Evolutionary conservation across 768 basidiomycete species (phyloP).

Genomic region (Gymnopilus junonius): DNA sequence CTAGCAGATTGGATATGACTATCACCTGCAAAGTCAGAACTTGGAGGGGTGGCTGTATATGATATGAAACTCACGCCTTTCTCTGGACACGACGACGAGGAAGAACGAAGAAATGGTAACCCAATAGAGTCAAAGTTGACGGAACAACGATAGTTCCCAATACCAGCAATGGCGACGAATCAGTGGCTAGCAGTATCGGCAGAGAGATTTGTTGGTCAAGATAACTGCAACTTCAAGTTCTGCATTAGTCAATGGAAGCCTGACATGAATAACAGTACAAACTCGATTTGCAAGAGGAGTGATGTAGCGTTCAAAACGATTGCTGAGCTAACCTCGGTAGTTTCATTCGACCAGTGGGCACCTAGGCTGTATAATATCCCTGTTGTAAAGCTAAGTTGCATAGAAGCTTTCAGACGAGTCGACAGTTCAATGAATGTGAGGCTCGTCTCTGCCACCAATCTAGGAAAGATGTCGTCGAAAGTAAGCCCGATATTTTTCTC

Average conservation of each 20-base stretch:
- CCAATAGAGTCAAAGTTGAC: slow-evolving; percentile 52
- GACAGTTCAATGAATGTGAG: slow-evolving; percentile 60
- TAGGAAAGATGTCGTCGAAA: slow-evolving; percentile 51
- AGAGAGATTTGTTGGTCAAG: slow-evolving; percentile 60
- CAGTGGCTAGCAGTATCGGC: slow-evolving; percentile 60
- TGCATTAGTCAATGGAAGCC: slow-evolving; percentile 15
- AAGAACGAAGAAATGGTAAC: slow-evolving; percentile 61
- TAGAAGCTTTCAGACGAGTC: slow-evolving; percentile 49
- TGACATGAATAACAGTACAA: slow-evolving; percentile 29
- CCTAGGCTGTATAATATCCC: slow-evolving; percentile 46
- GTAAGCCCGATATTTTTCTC: slow-evolving; percentile 54
- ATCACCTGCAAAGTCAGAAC: not conserved
- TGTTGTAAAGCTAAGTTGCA: slow-evolving; percentile 52
- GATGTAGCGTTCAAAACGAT: slow-evolving; percentile 50
- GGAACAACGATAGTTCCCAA: slow-evolving; percentile 59
- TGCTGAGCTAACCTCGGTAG: slow-evolving; percentile 45
- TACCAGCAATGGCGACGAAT: slow-evolving; percentile 49
- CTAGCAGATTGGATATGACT: slow-evolving; percentile 74
- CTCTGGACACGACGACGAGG: slow-evolving; percentile 59
- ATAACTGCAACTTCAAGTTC: slow-evolving; percentile 50
- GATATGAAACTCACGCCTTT: slow-evolving; percentile 45
- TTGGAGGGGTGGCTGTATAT: not conserved
- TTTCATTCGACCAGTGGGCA: slow-evolving; percentile 48
- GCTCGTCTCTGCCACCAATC: slow-evolving; percentile 54
- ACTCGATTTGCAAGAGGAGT: slow-evolving; percentile 62